Evolutionary conservation across 2,329 filamentous ascomycete species (phyloP).

Genomic region (Fusarium gaditjirri): DNA sequence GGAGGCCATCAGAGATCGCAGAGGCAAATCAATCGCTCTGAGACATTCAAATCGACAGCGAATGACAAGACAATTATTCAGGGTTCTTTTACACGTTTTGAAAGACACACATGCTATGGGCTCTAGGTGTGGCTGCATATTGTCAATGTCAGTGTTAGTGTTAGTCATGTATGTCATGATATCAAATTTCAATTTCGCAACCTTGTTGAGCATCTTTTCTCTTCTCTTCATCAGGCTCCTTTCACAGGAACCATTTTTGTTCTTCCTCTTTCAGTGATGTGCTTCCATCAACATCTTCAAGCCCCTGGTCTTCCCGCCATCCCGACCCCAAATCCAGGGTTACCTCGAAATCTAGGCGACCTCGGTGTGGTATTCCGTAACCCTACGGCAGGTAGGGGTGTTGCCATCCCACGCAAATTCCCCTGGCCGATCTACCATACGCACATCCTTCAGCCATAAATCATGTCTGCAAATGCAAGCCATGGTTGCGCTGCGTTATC

Average conservation of each 20-base stretch:
- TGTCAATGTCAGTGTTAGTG: slow-evolving; percentile 12
- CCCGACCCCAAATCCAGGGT: slow-evolving; percentile 27
- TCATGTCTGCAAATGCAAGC: slow-evolving; percentile 23
- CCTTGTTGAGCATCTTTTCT: not conserved
- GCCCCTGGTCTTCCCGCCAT: slow-evolving; percentile 18
- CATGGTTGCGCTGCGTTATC: slow-evolving; percentile 18
- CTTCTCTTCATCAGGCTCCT: not conserved
- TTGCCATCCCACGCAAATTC: slow-evolving; percentile 36
- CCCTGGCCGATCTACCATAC: slow-evolving; percentile 34
- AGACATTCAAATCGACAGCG: not conserved
- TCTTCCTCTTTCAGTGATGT: slow-evolving; percentile 6
- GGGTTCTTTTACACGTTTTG: not conserved
- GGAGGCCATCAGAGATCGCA: not conserved
- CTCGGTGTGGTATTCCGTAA: slow-evolving; percentile 38
- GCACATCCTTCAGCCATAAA: slow-evolving; percentile 16
- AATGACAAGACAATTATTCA: not conserved
- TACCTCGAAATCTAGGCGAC: slow-evolving; percentile 26
- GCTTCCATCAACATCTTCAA: not conserved
- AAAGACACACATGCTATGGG: not conserved
- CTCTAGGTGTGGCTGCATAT: slow-evolving; percentile 27
- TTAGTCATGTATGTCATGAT: not conserved
- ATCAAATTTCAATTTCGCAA: slow-evolving; percentile 6
- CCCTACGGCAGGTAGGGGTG: slow-evolving; percentile 33
- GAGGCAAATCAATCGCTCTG: slow-evolving; percentile 2
- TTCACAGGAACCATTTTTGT: not conserved